Evolutionary conservation across 2,329 filamentous ascomycete species (phyloP).

Genomic region (Aspergillus oerlinghausenensis): DNA sequence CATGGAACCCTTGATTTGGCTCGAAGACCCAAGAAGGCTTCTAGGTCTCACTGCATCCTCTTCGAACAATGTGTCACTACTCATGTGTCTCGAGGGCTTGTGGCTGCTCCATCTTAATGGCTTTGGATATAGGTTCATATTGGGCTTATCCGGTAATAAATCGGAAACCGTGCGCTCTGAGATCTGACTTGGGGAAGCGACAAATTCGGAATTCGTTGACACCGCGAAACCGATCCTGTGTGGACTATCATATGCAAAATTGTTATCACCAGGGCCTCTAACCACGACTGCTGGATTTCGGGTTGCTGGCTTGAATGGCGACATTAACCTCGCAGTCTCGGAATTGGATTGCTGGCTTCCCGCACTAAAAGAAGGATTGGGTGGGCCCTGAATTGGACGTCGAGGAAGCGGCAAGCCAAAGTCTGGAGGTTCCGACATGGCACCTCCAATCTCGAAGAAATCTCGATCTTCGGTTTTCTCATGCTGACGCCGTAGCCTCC

Average conservation of each 20-base stretch:
- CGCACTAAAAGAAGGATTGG: constrained; percentile 8
- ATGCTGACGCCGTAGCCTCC: constrained; percentile 23
- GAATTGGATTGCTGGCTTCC: constrained; percentile 4
- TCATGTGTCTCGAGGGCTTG: constrained; percentile 19
- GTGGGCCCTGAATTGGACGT: constrained; percentile 14
- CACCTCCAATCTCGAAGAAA: constrained; percentile 37
- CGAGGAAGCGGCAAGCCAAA: constrained; percentile 24
- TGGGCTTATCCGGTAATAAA: constrained; percentile 32
- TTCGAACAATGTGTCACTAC: constrained; percentile 35
- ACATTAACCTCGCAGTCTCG: constrained; percentile 18
- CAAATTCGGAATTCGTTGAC: constrained; percentile 24
- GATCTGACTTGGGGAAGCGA: constrained; percentile 27
- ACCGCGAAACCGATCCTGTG: constrained; percentile 29
- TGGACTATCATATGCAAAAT: constrained; percentile 6
- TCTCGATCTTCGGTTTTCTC: constrained; percentile 19
- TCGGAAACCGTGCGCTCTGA: constrained; percentile 37
- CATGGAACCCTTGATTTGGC: constrained; percentile 6
- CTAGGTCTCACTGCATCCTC: constrained; percentile 27
- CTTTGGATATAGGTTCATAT: constrained; percentile 33
- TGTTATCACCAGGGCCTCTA: constrained; percentile 11
- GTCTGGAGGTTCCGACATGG: constrained; percentile 34
- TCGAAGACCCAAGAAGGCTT: constrained; percentile 11
- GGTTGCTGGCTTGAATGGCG: constrained; percentile 12
- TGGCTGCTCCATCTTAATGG: constrained; percentile 31
- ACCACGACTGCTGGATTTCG: constrained; percentile 18